Evolutionary conservation across 306 rosid species (phyloP), one percentile per base, ranked within the genome.

Genomic region (Malus sylvestris): DNA sequence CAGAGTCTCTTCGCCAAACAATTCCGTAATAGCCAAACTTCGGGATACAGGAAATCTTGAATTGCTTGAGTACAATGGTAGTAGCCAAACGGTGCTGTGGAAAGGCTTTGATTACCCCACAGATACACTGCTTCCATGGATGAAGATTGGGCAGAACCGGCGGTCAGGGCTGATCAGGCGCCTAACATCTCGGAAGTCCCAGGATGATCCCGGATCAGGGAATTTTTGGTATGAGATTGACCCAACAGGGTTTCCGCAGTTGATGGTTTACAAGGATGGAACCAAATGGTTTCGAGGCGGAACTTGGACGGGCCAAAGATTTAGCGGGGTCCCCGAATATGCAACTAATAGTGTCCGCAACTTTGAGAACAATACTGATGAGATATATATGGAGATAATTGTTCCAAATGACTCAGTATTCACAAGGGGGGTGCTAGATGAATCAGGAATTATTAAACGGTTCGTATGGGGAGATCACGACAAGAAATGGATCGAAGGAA

Each of bases 201-300:
- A 3, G 8, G 80, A 85, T n/a, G 96, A 90, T 51, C 93, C 97
- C 0, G 91, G 83, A 76, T 71, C 59, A 0, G 90, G 93, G 7
- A 61, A 27, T 12, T 81, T 49, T 78, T 66, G 67, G 0, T 16
- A 8, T 12, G 16, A 66, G 22, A 62, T 88, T 3, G 76, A 77
- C 79, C 59, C 83, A 49, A 49, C 19, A 1, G 53, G 0, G 53
- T 49, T 14, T 49, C 53, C 53, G 3, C 53, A 49, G 53, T 14
- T 46, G 2, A 1, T 46, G 0, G 0, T 49, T 4, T 49, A 14
- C 8, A 15, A 49, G 53, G 53, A 2, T 49, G 3, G 0, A 49
- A 49, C 19, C 3, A 49, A 49, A 49, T 49, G 53, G 53, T 49
- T 49, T 15, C 53, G 53, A 49, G 19, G 1, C 53, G 53, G 53